Percentiles rank a stretch among this genome's conserved stretches.
Evolutionary conservation across 768 basidiomycete species (phyloP).

Genomic region (Tephrocybe sp.): DNA sequence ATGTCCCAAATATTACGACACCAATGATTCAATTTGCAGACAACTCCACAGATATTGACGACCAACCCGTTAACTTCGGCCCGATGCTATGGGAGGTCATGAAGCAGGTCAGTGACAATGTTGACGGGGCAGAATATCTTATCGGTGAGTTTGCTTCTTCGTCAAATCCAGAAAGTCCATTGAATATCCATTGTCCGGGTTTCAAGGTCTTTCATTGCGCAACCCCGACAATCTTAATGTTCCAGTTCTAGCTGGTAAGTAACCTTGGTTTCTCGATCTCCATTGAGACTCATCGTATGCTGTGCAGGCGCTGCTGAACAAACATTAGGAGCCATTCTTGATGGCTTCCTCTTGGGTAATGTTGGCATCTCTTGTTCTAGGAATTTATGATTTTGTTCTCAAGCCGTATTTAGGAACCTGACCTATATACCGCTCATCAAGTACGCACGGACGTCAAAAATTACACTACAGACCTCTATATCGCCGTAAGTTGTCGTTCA

Average conservation of each 20-base stretch:
- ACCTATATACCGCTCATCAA: slow-evolving; percentile 50
- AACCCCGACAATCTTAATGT: slow-evolving; percentile 37
- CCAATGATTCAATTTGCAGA: slow-evolving; percentile 41
- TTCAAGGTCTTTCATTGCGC: slow-evolving; percentile 41
- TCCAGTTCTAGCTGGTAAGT: slow-evolving; percentile 26
- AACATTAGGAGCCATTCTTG: slow-evolving; percentile 37
- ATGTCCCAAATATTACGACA: slow-evolving; percentile 36
- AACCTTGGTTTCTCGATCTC: neutral
- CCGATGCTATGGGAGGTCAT: slow-evolving; percentile 47
- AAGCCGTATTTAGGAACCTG: slow-evolving; percentile 49
- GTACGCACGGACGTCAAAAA: slow-evolving; percentile 42
- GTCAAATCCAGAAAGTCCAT: too few relatives aligned
- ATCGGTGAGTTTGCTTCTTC: slow-evolving; percentile 22
- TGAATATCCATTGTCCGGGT: too few relatives aligned
- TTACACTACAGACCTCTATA: slow-evolving; percentile 47
- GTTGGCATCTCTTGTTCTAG: slow-evolving; percentile 24
- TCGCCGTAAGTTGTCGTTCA: slow-evolving; percentile 30
- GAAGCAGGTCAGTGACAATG: slow-evolving; percentile 31
- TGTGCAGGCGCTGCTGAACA: slow-evolving; percentile 33
- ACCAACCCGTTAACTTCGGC: slow-evolving; percentile 49
- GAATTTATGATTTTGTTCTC: neutral
- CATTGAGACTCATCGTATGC: neutral
- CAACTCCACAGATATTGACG: slow-evolving; percentile 36
- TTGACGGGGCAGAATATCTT: slow-evolving; percentile 31
- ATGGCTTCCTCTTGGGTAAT: slow-evolving; percentile 51